Conservation (phyloP, 305 asterid genomes). For the Rubia peregrina region DNA sequence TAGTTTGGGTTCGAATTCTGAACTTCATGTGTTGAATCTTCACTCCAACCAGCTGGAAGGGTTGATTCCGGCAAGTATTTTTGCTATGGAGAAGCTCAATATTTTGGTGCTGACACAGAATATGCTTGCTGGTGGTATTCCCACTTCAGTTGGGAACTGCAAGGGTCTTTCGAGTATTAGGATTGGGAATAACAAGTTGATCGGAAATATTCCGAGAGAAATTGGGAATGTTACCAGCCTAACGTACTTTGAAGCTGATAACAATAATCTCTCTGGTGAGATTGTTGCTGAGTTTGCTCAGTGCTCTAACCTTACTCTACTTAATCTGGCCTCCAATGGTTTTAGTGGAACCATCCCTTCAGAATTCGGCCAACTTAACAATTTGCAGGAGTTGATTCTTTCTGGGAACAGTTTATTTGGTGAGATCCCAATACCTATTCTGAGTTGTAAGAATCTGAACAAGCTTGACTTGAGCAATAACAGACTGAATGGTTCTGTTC, state of each 20-base stretch:
- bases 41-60: constrained; percentile 83
- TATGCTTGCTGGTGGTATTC: constrained; percentile 47
- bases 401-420: constrained; percentile 64
- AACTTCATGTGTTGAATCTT: constrained; percentile 64
- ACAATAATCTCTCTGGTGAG: constrained; percentile 78
- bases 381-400: constrained; percentile 80
- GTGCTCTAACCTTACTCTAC: constrained; percentile 74
- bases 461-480: constrained; percentile 82
- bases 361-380: constrained; percentile 63
- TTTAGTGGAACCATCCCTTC: constrained; percentile 70
- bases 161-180: constrained; percentile 68
- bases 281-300: constrained; percentile 62
- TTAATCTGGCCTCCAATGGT: constrained; percentile 78
- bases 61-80: constrained; percentile 71
- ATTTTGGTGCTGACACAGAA: constrained; percentile 80
- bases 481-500: constrained; percentile 63
- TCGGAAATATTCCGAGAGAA: constrained; percentile 60
- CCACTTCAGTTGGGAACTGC: constrained; percentile 62
- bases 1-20: constrained; percentile 51
- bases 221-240: constrained; percentile 81
- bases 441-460: constrained; percentile 53
- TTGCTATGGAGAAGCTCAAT: constrained; percentile 58
- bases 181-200: constrained; percentile 68
- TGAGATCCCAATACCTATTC: constrained; percentile 60
- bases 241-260: constrained; percentile 84